Conservation (phyloP, 495 filamentous ascomycete genomes). For the Penicillium turbatum region DNA sequence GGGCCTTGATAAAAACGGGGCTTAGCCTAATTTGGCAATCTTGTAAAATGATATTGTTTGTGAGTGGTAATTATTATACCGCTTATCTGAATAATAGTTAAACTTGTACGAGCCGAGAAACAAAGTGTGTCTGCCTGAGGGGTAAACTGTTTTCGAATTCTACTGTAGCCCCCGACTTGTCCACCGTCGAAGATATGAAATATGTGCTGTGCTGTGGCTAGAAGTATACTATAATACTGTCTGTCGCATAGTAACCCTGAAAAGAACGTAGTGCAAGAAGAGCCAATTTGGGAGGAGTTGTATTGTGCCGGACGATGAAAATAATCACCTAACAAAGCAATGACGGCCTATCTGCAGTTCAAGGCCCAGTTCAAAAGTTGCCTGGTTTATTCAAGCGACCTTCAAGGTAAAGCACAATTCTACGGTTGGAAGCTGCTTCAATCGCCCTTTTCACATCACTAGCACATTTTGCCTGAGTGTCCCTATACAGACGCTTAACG, state of each 20-base stretch:
- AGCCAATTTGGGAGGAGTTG: background rate
- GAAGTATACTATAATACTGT: background rate
- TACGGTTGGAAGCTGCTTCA: conserved; percentile 5
- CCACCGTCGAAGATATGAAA: background rate
- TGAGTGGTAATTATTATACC: too few relatives aligned
- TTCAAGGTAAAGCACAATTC: conserved; percentile 1
- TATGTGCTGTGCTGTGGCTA: background rate
- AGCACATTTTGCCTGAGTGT: conserved; percentile 5
- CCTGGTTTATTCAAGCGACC: background rate
- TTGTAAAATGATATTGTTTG: too few relatives aligned
- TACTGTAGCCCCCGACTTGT: background rate
- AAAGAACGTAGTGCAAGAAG: background rate
- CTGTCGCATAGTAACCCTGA: background rate
- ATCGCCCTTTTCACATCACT: conserved; percentile 3
- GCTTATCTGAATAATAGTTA: too few relatives aligned
- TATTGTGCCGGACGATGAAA: background rate
- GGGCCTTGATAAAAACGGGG: too few relatives aligned
- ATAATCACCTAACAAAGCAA: background rate
- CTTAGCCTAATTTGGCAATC: too few relatives aligned
- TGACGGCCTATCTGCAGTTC: background rate
- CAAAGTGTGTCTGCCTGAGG: too few relatives aligned
- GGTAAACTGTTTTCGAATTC: too few relatives aligned
- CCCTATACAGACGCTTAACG: conserved; percentile 9
- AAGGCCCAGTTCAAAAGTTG: conserved; percentile 5
- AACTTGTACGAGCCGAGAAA: too few relatives aligned